Percentiles rank a stretch among this genome's conserved stretches.
Evolutionary conservation across 2,329 filamentous ascomycete genomes (phyloP).

Genomic region (Tricladium varicosporioides): DNA sequence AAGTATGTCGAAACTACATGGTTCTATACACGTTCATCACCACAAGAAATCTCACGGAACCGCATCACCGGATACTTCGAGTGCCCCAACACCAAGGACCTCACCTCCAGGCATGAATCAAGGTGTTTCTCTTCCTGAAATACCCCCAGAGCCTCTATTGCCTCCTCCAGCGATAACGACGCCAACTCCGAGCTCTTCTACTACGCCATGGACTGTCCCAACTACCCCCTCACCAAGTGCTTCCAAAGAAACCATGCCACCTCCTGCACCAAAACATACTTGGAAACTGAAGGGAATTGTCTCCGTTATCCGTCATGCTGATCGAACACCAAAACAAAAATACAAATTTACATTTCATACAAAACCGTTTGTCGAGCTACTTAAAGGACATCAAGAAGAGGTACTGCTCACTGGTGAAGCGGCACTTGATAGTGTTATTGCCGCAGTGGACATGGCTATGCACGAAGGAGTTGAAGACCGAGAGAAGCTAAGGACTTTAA

Average conservation of each 20-base stretch:
- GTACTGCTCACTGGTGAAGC: slow-evolving; percentile 91
- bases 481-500: slow-evolving; percentile 79
- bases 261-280: slow-evolving; percentile 78
- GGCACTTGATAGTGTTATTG: slow-evolving; percentile 82
- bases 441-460: slow-evolving; percentile 81
- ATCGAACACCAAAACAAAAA: slow-evolving; percentile 97
- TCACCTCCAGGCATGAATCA: slow-evolving; percentile 29
- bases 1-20: slow-evolving; percentile 57
- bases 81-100: slow-evolving; percentile 26
- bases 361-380: slow-evolving; percentile 88
- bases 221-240: slow-evolving; percentile 18
- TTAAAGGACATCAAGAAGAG: slow-evolving; percentile 95
- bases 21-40: slow-evolving; percentile 33
- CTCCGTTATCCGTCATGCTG: slow-evolving; percentile 91
- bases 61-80: slow-evolving; percentile 43
- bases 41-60: slow-evolving; percentile 40
- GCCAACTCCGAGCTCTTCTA: slow-evolving; percentile 16
- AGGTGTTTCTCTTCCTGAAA: slow-evolving; percentile 18
- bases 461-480: slow-evolving; percentile 78
- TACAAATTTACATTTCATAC: slow-evolving; percentile 99
- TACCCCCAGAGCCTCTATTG: slow-evolving; percentile 26
- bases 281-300: slow-evolving; percentile 99
- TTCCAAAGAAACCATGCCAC: slow-evolving; percentile 33
- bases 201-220: slow-evolving; percentile 22
- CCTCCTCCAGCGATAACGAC: slow-evolving; percentile 27